Evolutionary conservation across 2,329 filamentous ascomycete genomes (phyloP).

Genomic region (Claviceps sp.): DNA sequence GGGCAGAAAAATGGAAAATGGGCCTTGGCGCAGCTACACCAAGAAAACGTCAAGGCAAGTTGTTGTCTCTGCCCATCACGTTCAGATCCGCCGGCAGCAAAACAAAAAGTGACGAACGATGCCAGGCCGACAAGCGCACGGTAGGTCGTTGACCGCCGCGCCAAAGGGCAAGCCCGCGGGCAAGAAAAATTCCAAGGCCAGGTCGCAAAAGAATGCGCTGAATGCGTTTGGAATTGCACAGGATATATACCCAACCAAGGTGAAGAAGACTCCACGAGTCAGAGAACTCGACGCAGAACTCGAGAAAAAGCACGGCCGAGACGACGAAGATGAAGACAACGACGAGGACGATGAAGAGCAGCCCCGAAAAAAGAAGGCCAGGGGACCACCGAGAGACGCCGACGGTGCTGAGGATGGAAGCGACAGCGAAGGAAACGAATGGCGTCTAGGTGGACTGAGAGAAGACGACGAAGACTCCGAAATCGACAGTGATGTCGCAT

Average conservation of each 20-base stretch:
- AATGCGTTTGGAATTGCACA: conserved; percentile 45
- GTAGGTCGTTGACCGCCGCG: conserved; percentile 32
- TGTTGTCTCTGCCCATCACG: not conserved
- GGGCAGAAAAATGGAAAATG: conserved; percentile 17
- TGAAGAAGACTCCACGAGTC: conserved; percentile 35
- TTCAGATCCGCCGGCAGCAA: not conserved
- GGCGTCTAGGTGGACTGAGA: conserved; percentile 55
- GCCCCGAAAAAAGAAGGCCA: conserved; percentile 26
- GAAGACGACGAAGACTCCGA: conserved; percentile 49
- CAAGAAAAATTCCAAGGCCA: conserved; percentile 33
- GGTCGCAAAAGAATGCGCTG: conserved; percentile 35
- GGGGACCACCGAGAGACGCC: conserved; percentile 33
- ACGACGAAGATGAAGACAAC: conserved; percentile 31
- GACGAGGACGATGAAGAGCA: conserved; percentile 33
- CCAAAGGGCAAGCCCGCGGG: conserved; percentile 19
- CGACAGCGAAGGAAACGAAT: conserved; percentile 76
- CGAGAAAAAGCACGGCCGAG: conserved; percentile 29
- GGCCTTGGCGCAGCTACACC: not conserved
- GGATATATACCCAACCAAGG: conserved; percentile 34
- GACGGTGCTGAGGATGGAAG: conserved; percentile 59
- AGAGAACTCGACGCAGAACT: conserved; percentile 37
- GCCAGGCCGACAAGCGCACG: conserved; percentile 47
- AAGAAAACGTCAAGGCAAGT: not conserved
- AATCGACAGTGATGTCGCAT: conserved; percentile 62
- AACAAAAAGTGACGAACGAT: conserved; percentile 20